phyloP scores from a whole-genome alignment of 1,139 yeast genomes.

The Yamadazyma sp. region DNA sequence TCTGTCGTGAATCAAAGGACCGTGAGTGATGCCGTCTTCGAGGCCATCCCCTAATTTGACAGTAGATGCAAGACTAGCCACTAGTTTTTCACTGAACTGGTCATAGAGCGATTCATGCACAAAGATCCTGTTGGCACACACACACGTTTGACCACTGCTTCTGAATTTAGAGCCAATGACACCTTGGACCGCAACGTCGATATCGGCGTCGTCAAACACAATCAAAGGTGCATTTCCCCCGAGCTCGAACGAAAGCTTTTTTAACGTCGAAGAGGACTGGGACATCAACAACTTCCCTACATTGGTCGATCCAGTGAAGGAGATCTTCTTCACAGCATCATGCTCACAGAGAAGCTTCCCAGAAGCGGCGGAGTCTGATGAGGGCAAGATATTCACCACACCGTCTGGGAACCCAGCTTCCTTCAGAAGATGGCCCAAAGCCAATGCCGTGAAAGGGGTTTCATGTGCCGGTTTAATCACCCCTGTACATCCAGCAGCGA shows the following conservation, averaged over 20 bases:
- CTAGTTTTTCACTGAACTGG: constrained; percentile 42
- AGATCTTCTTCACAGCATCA: constrained; percentile 65
- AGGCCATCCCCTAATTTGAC: constrained; percentile 77
- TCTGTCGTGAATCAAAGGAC: constrained; percentile 72
- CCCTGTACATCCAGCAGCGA: constrained; percentile 91
- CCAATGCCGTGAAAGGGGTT: constrained; percentile 85
- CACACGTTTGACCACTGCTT: constrained; percentile 88
- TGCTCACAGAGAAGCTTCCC: constrained; percentile 75
- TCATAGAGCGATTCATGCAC: constrained; percentile 75
- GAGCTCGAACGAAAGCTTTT: constrained; percentile 81
- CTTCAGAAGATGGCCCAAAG: constrained; percentile 69
- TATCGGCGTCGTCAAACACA: constrained; percentile 79
- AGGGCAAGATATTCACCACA: constrained; percentile 66
- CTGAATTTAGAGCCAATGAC: constrained; percentile 61
- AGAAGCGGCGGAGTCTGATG: constrained; percentile 56
- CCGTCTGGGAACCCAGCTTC: constrained; percentile 91
- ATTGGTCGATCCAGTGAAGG: constrained; percentile 88
- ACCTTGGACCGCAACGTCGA: constrained; percentile 75
- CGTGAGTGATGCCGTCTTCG: constrained; percentile 67
- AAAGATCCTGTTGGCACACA: constrained; percentile 81
- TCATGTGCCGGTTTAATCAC: constrained; percentile 89
- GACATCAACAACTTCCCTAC: constrained; percentile 81
- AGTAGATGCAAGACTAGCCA: constrained; percentile 46
- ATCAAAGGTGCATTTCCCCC: constrained; percentile 96
- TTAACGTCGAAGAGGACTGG: constrained; percentile 74